Conservation (phyloP, 2,329 filamentous ascomycete genomes). For the Xylariaceae sp. region DNA sequence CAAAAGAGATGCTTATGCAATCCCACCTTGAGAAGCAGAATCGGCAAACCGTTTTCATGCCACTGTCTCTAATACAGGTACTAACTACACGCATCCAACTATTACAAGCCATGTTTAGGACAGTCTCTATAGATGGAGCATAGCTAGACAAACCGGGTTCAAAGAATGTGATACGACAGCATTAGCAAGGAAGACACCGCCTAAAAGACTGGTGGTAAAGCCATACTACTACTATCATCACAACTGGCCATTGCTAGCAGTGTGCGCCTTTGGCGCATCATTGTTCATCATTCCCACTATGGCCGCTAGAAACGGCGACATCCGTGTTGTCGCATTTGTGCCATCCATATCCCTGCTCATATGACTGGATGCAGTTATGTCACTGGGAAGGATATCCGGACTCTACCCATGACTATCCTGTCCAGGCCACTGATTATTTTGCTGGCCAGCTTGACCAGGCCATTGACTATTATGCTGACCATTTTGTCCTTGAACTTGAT, state of each 20-base stretch:
- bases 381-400: conserved; percentile 1
- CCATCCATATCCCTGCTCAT: background rate
- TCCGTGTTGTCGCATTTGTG: background rate
- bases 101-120: too few species aligned
- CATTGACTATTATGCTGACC: conserved; percentile 41
- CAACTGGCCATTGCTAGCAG: background rate
- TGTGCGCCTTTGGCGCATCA: background rate
- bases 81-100: too few species aligned
- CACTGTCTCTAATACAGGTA: too few species aligned
- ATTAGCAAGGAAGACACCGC: too few species aligned
- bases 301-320: background rate
- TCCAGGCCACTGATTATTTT: conserved; percentile 35
- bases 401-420: conserved; percentile 36
- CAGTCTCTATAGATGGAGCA: too few species aligned
- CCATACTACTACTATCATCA: background rate
- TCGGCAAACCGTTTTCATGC: too few species aligned
- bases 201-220: background rate
- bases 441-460: conserved; percentile 31
- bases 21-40: too few species aligned
- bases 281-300: background rate
- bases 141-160: too few species aligned
- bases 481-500: conserved; percentile 46
- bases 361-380: background rate
- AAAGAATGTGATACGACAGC: too few species aligned
- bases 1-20: too few species aligned